Evolutionary conservation across 108 stramenopile species (phyloP).

Genomic region (Cyclotella choctawhatcheeana): DNA sequence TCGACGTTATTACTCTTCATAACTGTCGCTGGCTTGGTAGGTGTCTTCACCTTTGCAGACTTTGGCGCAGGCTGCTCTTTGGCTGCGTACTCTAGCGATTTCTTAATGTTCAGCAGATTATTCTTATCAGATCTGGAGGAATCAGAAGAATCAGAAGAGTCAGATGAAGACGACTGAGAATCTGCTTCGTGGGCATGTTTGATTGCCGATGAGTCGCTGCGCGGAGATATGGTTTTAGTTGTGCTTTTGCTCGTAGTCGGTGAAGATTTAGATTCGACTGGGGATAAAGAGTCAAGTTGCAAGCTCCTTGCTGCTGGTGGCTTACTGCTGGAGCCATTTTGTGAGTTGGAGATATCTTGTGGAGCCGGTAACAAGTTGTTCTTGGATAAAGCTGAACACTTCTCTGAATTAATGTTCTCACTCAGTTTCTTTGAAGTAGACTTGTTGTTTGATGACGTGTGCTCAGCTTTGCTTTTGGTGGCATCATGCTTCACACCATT

Average conservation of each 20-base stretch:
- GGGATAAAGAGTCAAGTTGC: background rate
- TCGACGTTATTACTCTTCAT: slow-evolving; percentile 60
- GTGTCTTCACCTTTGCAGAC: background rate
- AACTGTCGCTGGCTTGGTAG: slow-evolving; percentile 7
- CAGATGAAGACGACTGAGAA: slow-evolving; percentile 16
- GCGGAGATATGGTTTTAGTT: slow-evolving; percentile 5
- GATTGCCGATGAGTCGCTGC: slow-evolving; percentile 31
- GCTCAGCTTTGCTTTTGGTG: background rate
- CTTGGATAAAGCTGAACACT: background rate
- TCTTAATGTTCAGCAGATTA: slow-evolving; percentile 18
- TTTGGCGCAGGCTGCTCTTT: slow-evolving; percentile 2
- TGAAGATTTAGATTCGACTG: background rate
- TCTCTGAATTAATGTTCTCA: background rate
- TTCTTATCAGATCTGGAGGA: background rate
- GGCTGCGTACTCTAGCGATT: slow-evolving; percentile 13
- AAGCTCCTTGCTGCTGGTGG: background rate
- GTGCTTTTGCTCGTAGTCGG: background rate
- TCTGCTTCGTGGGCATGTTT: slow-evolving; percentile 34
- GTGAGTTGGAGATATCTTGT: background rate
- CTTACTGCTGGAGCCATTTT: background rate
- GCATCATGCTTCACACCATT: slow-evolving; percentile 54
- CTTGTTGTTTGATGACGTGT: background rate
- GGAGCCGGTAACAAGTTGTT: background rate
- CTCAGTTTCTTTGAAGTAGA: background rate
- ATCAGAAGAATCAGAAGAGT: slow-evolving; percentile 18